Base-by-base conservation (phyloP, 2,329 filamentous ascomycete species). In the Ramularia collo-cygni region DNA sequence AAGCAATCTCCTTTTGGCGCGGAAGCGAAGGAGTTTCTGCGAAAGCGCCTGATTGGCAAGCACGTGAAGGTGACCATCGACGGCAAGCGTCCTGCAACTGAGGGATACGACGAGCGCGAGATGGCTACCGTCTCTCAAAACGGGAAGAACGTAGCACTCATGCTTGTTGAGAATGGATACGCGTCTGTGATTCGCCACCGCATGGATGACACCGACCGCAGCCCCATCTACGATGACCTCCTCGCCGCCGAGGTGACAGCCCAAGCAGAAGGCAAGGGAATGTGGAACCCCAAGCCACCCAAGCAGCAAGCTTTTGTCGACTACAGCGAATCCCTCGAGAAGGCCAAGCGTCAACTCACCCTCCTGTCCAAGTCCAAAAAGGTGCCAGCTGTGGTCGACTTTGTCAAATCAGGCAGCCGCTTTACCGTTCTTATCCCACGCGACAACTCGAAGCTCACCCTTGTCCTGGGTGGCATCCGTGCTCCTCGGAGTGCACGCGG, bases 21-120 rank as follows among this genome's bases (percentile, higher is more conserved):
- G 9, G 90, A 95, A 60, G 90, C 92, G 21, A 98, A 98, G 71
- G 92, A 98, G 62, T 96, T 90, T 60, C 64, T 96, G 49, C 81
- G 92, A 40, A 95, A 95, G 73, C 87, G 82, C 63, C 65, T 95
- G 21, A 98, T 98, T 57, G 92, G 89, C 46, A 98, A 98, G 72
- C 86, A 95, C 52, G 87, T 96, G 51, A 85, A 83, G 62, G 79
- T 95, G 41, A 83, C 77, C 38, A 79, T 95, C 44, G 89, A 98
- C 60, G 92, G 92, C 42, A 87, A 86, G 63, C 89, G 92, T 66
- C 83, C 90, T 30, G 88, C 87, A 2, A 83, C 75, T 2, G 90
- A 95, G 48, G 89, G 85, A 8, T 98, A 89, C 52, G 90, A 96
- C 58, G 89, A 92, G 58, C 84, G 88, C 40, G 92, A 98, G 51